These are phyloP conservation scores for Linnemannia zychae DNA, from an alignment of 192 early-diverging fungal genomes.

Conservation along the genomic window DNA sequence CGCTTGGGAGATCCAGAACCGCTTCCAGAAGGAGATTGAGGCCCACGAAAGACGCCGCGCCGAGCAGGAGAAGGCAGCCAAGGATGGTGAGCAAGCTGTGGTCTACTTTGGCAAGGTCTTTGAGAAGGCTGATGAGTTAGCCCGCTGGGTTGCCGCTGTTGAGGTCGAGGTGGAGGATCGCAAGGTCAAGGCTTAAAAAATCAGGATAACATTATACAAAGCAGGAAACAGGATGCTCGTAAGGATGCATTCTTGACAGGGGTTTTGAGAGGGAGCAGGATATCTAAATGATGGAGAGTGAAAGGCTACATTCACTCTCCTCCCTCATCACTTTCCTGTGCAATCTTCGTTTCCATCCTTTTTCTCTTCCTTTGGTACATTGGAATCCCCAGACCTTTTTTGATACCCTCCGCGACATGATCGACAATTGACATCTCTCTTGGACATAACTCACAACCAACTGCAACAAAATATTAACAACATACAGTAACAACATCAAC, in stretches of 20 bases:
- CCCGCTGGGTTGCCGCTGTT: slow-evolving; percentile 59
- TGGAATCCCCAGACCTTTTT: slow-evolving; percentile 9
- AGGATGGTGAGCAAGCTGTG: slow-evolving; percentile 74
- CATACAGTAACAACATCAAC: slow-evolving; percentile 19
- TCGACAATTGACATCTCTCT: not conserved
- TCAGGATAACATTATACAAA: not conserved
- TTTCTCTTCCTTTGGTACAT: slow-evolving; percentile 11
- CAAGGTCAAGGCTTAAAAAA: slow-evolving; percentile 48
- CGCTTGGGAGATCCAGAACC: slow-evolving; percentile 78
- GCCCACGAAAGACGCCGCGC: slow-evolving; percentile 74
- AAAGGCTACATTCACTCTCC: not conserved
- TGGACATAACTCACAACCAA: not conserved
- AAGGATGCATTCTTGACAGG: not conserved
- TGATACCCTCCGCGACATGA: slow-evolving; percentile 8
- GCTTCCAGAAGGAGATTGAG: slow-evolving; percentile 81
- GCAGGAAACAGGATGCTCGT: no score
- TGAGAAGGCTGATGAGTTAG: slow-evolving; percentile 68
- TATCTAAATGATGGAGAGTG: not conserved
- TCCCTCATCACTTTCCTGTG: not conserved
- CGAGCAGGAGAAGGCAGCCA: slow-evolving; percentile 67
- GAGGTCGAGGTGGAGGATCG: slow-evolving; percentile 59
- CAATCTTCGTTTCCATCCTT: not conserved
- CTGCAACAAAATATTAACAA: no score
- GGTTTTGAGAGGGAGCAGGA: not conserved
- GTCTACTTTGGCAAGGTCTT: slow-evolving; percentile 76